A percentile compares a stretch with the other conserved stretches of the same genome.
These are phyloP conservation scores for Penicillium atrosanguineum DNA, from an alignment of 495 filamentous ascomycete genomes.

Conservation along the genomic window DNA sequence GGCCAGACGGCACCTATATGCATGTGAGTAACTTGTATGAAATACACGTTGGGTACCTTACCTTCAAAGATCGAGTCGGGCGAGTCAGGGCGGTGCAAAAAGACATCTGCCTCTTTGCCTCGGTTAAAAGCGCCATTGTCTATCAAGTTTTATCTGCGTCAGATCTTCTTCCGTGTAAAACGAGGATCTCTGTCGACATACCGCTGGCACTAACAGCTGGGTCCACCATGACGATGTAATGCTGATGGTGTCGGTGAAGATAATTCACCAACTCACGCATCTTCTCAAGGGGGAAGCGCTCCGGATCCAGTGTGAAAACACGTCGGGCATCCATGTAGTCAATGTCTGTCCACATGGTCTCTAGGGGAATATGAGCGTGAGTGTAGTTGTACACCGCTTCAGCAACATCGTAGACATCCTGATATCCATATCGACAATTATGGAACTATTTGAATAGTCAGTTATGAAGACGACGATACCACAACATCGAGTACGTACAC, in stretches of 20 bases:
- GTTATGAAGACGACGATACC: background rate
- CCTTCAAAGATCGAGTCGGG: slow-evolving; percentile 59
- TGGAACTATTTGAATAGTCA: slow-evolving; percentile 53
- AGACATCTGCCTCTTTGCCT: slow-evolving; percentile 60
- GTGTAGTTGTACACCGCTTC: slow-evolving; percentile 81
- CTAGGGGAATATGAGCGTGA: slow-evolving; percentile 70
- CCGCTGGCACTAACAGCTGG: slow-evolving; percentile 60
- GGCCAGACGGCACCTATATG: slow-evolving; percentile 72
- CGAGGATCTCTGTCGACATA: slow-evolving; percentile 17
- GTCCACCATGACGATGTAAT: slow-evolving; percentile 87
- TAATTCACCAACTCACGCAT: slow-evolving; percentile 69
- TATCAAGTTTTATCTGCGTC: background rate
- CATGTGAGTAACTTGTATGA: slow-evolving; percentile 1
- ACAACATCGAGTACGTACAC: slow-evolving; percentile 37
- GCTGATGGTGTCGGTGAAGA: slow-evolving; percentile 70
- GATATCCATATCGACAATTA: slow-evolving; percentile 80
- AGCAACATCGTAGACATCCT: slow-evolving; percentile 72
- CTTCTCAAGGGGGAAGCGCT: slow-evolving; percentile 64
- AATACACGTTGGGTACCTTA: slow-evolving; percentile 1
- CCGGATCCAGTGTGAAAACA: slow-evolving; percentile 73
- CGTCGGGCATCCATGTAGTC: slow-evolving; percentile 69
- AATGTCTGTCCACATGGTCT: slow-evolving; percentile 91
- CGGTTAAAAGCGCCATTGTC: slow-evolving; percentile 65
- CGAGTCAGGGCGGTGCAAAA: slow-evolving; percentile 63
- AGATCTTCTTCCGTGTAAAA: background rate